These are phyloP conservation scores for Oxytropis ochrocephala DNA, from an alignment of 306 rosid genomes.

Conservation along the genomic window DNA sequence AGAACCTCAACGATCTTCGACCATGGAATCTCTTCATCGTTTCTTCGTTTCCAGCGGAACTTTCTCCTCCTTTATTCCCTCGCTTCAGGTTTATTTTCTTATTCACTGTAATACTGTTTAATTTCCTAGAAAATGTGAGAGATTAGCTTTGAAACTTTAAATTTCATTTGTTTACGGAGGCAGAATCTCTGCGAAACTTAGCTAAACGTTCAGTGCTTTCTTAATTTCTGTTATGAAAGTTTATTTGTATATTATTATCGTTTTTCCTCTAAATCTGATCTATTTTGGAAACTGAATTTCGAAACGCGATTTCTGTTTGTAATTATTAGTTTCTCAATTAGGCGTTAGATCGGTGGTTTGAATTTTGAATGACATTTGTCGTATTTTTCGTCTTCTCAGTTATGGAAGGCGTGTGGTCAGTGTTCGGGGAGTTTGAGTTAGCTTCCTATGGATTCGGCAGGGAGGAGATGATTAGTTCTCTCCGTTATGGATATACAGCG, in stretches of 20 bases:
- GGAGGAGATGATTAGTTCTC: constrained; percentile 52
- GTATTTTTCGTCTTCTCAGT: constrained; percentile 33
- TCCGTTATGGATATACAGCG: constrained; percentile 63
- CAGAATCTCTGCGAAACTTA: background rate
- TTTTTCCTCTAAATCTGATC: background rate
- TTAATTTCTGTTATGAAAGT: background rate
- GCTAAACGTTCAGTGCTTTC: background rate
- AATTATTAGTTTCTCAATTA: background rate
- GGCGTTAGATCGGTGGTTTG: constrained; percentile 23
- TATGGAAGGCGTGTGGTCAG: constrained; percentile 75
- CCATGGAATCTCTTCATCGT: constrained; percentile 61
- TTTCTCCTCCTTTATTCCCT: constrained; percentile 63
- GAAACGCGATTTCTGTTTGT: background rate
- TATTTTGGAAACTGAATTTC: constrained; percentile 4
- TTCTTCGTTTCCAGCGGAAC: constrained; percentile 62
- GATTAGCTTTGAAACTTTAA: background rate
- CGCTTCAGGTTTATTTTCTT: constrained; percentile 58
- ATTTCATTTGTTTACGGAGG: constrained; percentile 6
- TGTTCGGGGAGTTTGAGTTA: constrained; percentile 71
- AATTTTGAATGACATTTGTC: constrained; percentile 20
- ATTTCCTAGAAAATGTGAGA: constrained; percentile 30
- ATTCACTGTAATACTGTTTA: background rate
- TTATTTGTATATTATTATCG: background rate
- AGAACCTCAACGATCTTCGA: constrained; percentile 56
- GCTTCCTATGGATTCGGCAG: constrained; percentile 53